Conservation (phyloP, 2,329 filamentous ascomycete species). For the Pezicula rhizophila region DNA sequence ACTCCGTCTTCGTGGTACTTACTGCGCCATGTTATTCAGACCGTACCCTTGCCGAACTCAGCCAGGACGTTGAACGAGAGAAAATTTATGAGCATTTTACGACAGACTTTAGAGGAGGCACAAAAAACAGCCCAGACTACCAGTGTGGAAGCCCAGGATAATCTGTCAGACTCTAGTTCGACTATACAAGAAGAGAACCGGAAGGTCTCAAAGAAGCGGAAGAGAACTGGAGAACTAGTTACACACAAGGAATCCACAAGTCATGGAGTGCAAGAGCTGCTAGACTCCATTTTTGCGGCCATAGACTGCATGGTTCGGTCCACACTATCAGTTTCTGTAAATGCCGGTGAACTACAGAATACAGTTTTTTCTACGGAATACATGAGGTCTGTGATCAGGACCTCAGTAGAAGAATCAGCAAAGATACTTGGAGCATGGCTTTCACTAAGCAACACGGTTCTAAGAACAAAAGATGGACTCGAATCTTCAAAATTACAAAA, state of each 20-base stretch:
- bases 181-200: too few species aligned
- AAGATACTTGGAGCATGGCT: slow-evolving; percentile 26
- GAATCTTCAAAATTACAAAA: neutral
- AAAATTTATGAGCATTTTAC: slow-evolving; percentile 60
- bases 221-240: slow-evolving; percentile 20
- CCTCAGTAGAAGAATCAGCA: slow-evolving; percentile 22
- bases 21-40: slow-evolving; percentile 51
- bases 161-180: slow-evolving; percentile 11
- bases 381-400: slow-evolving; percentile 25
- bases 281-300: slow-evolving; percentile 17
- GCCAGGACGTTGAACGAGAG: slow-evolving; percentile 67
- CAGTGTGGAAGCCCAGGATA: slow-evolving; percentile 13
- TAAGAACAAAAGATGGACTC: slow-evolving; percentile 1
- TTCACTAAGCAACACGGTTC: slow-evolving; percentile 15
- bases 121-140: slow-evolving; percentile 26
- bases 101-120: slow-evolving; percentile 57
- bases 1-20: slow-evolving; percentile 48
- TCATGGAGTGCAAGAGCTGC: slow-evolving; percentile 5
- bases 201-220: slow-evolving; percentile 30
- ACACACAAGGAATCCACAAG: slow-evolving; percentile 1
- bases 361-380: slow-evolving; percentile 23
- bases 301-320: slow-evolving; percentile 15
- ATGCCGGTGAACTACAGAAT: slow-evolving; percentile 6
- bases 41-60: slow-evolving; percentile 63
- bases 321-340: slow-evolving; percentile 6